These are phyloP conservation scores for Knoxia roxburghii DNA, from an alignment of 257 asterid genomes.

Conservation along the genomic window DNA sequence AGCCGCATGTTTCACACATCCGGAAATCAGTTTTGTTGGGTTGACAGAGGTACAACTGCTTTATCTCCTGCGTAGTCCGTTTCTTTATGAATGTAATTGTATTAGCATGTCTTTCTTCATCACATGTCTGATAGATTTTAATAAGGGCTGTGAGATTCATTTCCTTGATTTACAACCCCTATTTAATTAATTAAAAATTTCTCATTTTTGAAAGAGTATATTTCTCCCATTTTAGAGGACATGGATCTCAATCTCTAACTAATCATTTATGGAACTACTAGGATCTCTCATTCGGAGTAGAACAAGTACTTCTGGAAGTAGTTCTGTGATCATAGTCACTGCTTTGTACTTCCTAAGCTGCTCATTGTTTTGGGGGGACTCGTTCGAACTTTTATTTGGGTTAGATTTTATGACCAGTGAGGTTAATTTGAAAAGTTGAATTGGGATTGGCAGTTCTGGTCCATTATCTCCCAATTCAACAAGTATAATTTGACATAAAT, in stretches of 20 bases:
- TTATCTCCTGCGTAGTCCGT: background rate
- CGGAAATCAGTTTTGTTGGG: conserved; percentile 99
- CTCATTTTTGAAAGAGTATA: background rate
- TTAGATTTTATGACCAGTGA: background rate
- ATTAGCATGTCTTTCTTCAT: background rate
- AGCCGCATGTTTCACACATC: conserved; percentile 99
- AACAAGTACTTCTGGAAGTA: background rate
- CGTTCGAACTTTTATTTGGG: background rate
- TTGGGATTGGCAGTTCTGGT: background rate
- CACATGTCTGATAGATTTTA: background rate
- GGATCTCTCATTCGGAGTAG: background rate
- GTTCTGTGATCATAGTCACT: background rate
- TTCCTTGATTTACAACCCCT: background rate
- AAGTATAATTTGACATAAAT: background rate
- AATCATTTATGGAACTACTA: background rate
- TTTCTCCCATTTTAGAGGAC: background rate
- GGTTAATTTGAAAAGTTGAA: background rate
- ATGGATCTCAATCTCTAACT: background rate
- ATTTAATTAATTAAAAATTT: background rate
- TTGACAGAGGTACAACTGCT: conserved; percentile 68
- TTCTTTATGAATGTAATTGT: background rate
- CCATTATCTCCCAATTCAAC: background rate
- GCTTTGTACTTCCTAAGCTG: background rate
- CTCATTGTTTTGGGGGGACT: background rate
- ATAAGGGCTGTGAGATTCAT: background rate